Conservation (phyloP, 2,329 filamentous ascomycete species). For the Fusarium burgessii region DNA sequence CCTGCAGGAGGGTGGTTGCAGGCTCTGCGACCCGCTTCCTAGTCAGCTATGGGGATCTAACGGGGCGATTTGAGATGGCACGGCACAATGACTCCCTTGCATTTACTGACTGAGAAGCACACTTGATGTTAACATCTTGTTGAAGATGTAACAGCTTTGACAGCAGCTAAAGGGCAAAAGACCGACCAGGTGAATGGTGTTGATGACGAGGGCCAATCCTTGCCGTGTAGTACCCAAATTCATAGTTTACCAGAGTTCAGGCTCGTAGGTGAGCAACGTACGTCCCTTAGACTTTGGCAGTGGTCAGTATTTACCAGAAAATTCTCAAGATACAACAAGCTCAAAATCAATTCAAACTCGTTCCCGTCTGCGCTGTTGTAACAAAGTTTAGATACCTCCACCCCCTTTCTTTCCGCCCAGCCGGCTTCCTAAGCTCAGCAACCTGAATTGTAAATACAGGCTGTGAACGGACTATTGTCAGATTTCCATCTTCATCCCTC, state of each 20-base stretch:
- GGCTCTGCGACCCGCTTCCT: not conserved
- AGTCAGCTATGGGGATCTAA: not conserved
- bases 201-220: not conserved
- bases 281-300: not conserved
- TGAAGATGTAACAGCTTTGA: not conserved
- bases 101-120: not conserved
- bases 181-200: not conserved
- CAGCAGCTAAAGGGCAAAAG: not conserved
- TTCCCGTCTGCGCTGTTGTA: not conserved
- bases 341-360: not conserved
- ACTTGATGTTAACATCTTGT: not conserved
- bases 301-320: not conserved
- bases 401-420: not conserved
- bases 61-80: not conserved
- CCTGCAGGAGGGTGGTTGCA: not conserved
- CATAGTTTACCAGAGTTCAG: not conserved
- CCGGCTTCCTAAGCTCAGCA: not conserved
- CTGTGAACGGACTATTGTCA: not conserved
- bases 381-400: not conserved
- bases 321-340: not conserved
- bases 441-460: not conserved
- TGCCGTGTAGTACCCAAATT: not conserved
- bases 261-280: not conserved
- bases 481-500: not conserved
- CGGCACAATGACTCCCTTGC: not conserved